Percentiles rank a stretch among this genome's conserved stretches.
Conservation (phyloP, 768 basidiomycete genomes). For the Cyathus striatus region DNA sequence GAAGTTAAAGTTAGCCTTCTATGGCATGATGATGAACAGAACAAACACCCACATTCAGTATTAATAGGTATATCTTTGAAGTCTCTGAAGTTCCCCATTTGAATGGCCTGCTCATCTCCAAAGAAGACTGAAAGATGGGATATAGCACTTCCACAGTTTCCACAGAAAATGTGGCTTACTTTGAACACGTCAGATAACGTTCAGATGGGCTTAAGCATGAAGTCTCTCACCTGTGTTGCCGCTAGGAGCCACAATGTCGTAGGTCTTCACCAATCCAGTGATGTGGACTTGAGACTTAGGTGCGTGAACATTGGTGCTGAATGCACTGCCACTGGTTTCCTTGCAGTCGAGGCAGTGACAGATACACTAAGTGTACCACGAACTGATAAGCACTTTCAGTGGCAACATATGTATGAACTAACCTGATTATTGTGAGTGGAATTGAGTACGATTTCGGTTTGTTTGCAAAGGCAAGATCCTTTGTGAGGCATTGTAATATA, state of each 20-base stretch:
- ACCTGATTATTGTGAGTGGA: background rate
- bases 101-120: slow-evolving; percentile 28
- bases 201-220: background rate
- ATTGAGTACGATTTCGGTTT: background rate
- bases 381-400: too few relatives aligned
- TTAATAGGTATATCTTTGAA: slow-evolving; percentile 22
- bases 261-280: slow-evolving; percentile 25
- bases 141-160: slow-evolving; percentile 30
- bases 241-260: slow-evolving; percentile 20
- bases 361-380: slow-evolving; percentile 6
- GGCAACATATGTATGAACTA: too few relatives aligned
- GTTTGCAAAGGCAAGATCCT: slow-evolving; percentile 1
- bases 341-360: slow-evolving; percentile 34
- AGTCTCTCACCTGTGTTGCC: slow-evolving; percentile 24
- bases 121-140: slow-evolving; percentile 27
- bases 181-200: too few relatives aligned
- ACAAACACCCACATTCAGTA: slow-evolving; percentile 21
- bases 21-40: background rate
- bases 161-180: slow-evolving; percentile 33
- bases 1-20: background rate
- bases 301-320: slow-evolving; percentile 31
- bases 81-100: slow-evolving; percentile 29
- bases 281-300: slow-evolving; percentile 25
- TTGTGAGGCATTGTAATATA: slow-evolving; percentile 1
- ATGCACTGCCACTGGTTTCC: slow-evolving; percentile 31